phyloP scores from a whole-genome alignment of 2,329 filamentous ascomycete genomes.

The Alternaria sp. region DNA sequence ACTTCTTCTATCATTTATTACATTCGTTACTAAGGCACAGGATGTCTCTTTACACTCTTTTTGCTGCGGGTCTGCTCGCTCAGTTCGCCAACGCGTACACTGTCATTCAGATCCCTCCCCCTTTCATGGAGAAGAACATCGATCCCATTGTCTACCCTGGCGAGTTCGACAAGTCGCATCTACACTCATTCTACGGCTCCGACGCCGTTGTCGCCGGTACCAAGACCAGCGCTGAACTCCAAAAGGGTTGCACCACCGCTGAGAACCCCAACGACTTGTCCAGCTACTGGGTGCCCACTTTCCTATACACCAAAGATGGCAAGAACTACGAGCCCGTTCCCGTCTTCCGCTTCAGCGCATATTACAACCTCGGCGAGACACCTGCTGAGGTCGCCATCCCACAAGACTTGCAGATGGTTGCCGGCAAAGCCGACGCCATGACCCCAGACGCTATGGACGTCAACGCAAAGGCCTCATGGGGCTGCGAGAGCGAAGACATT shows the following conservation, averaged over 20 bases:
- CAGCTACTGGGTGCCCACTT: conserved; percentile 56
- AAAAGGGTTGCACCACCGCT: conserved; percentile 53
- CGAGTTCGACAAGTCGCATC: conserved; percentile 48
- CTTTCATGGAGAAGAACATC: conserved; percentile 55
- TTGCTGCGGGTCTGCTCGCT: conserved; percentile 34
- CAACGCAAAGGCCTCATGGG: conserved; percentile 34
- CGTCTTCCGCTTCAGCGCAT: conserved; percentile 53
- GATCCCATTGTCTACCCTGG: conserved; percentile 54
- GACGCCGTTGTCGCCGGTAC: conserved; percentile 51
- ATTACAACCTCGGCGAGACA: conserved; percentile 53
- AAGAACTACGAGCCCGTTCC: conserved; percentile 43
- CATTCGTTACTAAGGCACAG: conserved; percentile 30
- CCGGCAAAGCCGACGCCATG: conserved; percentile 49
- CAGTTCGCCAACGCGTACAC: conserved; percentile 42
- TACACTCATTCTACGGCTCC: conserved; percentile 56
- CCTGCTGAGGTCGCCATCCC: conserved; percentile 55
- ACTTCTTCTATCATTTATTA: conserved; percentile 12
- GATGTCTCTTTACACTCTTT: conserved; percentile 40
- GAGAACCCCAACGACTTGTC: conserved; percentile 58
- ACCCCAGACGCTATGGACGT: conserved; percentile 24
- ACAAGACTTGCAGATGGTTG: conserved; percentile 52
- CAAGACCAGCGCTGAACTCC: conserved; percentile 48
- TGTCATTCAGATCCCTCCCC: conserved; percentile 37
- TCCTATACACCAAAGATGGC: conserved; percentile 47
- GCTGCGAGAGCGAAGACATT: conserved; percentile 32